Conservation (phyloP, 352 stramenopile genomes). For the Phytophthora pini region DNA sequence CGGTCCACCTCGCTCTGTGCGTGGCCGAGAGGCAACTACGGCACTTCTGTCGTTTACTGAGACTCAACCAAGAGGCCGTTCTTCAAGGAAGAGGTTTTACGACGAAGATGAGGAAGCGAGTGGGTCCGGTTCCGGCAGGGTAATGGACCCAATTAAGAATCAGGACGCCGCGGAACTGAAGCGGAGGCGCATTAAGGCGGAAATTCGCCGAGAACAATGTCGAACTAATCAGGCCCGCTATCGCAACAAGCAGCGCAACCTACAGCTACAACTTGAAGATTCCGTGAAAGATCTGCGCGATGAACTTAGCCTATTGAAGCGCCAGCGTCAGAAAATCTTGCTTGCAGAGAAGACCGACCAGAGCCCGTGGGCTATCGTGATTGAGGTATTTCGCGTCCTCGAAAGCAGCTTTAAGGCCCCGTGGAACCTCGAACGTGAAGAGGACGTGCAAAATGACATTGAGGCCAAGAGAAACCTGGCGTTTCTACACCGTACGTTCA, state of each 20-base stretch:
- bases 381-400: conserved; percentile 1
- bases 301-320: background rate
- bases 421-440: background rate
- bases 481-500: background rate
- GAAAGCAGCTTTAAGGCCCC: conserved; percentile 2
- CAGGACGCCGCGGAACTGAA: background rate
- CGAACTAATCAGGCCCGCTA: conserved; percentile 3
- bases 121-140: background rate
- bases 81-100: background rate
- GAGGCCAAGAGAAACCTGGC: background rate
- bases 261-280: background rate
- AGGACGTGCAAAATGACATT: conserved; percentile 5
- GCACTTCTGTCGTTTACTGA: background rate
- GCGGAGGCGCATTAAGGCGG: background rate
- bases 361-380: conserved; percentile 3
- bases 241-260: conserved; percentile 7
- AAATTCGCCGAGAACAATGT: conserved; percentile 5
- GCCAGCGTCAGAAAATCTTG: background rate
- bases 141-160: background rate
- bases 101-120: background rate
- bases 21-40: background rate
- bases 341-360: background rate
- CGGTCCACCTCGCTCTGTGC: background rate
- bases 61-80: background rate
- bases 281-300: background rate